Evolutionary conservation across 495 filamentous ascomycete species (phyloP).

Genomic region (Talaromyces proteolyticus): DNA sequence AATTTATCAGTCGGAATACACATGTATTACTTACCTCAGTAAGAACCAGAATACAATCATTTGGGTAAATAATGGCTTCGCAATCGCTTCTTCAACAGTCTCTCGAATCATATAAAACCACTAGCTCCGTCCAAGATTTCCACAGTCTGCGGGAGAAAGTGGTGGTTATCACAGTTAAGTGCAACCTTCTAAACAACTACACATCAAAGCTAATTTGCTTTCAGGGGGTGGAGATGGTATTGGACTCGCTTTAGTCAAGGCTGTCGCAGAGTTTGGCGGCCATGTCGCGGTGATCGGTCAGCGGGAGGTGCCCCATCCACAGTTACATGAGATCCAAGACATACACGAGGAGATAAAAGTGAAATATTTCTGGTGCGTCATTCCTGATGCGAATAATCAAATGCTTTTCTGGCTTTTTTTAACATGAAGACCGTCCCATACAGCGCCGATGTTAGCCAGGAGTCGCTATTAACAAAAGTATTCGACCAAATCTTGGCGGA

Average conservation of each 20-base stretch:
- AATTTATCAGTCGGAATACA: neutral
- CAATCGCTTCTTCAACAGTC: neutral
- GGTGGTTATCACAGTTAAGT: neutral
- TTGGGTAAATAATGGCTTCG: neutral
- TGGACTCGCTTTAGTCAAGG: neutral
- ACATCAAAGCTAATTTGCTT: neutral
- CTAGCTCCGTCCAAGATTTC: neutral
- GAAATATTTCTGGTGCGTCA: neutral
- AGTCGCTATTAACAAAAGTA: neutral
- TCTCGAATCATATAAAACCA: neutral
- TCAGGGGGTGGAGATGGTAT: neutral
- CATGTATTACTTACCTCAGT: neutral
- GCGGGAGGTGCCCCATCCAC: neutral
- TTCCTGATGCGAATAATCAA: neutral
- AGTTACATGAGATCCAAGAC: neutral
- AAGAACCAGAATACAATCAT: neutral
- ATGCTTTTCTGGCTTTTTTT: neutral
- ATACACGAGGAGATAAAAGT: neutral
- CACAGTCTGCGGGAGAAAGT: neutral
- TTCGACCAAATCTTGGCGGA: neutral
- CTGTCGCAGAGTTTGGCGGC: neutral
- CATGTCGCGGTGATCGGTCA: neutral
- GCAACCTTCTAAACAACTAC: neutral
- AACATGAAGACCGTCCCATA: neutral
- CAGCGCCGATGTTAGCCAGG: neutral